Percentiles rank a stretch among this genome's conserved stretches.
These are phyloP conservation scores for Paecilomyces sp. DNA, from an alignment of 2,329 filamentous ascomycete species.

Conservation along the genomic window DNA sequence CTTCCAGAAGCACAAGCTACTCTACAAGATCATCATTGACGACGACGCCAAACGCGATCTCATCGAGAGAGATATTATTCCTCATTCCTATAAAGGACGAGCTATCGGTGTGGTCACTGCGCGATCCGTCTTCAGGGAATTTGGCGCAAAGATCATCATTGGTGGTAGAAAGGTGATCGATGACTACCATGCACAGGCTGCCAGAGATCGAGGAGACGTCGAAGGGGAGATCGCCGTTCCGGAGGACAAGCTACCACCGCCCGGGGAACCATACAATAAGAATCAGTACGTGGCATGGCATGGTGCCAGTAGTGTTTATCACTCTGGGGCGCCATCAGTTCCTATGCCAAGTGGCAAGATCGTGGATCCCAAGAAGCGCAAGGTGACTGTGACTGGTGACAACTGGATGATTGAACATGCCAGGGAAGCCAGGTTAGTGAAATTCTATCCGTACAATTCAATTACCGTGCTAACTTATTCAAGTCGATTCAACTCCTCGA, in stretches of 20 bases:
- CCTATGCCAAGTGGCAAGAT: slow-evolving; percentile 67
- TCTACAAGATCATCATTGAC: slow-evolving; percentile 97
- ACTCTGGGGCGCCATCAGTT: slow-evolving; percentile 70
- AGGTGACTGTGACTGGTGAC: slow-evolving; percentile 79
- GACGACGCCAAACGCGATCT: slow-evolving; percentile 96
- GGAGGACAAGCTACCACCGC: slow-evolving; percentile 66
- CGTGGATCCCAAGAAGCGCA: slow-evolving; percentile 70
- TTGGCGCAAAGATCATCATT: slow-evolving; percentile 88
- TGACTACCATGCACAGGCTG: slow-evolving; percentile 77
- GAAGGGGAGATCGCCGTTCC: slow-evolving; percentile 92
- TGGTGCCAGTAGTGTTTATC: slow-evolving; percentile 91
- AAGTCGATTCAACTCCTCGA: slow-evolving; percentile 75
- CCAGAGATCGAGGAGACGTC: slow-evolving; percentile 66
- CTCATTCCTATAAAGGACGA: slow-evolving; percentile 96
- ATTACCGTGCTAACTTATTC: not conserved
- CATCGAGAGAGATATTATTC: slow-evolving; percentile 91
- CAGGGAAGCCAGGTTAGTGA: slow-evolving; percentile 71
- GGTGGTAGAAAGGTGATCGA: slow-evolving; percentile 80
- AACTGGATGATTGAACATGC: slow-evolving; percentile 98
- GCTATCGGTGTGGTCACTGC: slow-evolving; percentile 96
- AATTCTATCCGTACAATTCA: not conserved
- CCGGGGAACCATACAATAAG: slow-evolving; percentile 90
- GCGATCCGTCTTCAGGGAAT: slow-evolving; percentile 93
- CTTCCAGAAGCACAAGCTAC: slow-evolving; percentile 93
- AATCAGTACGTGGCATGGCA: slow-evolving; percentile 99